A percentile compares a stretch with the other conserved stretches of the same genome.
These are phyloP conservation scores for Acacia acuminata DNA, from an alignment of 306 rosid species.

Conservation along the genomic window DNA sequence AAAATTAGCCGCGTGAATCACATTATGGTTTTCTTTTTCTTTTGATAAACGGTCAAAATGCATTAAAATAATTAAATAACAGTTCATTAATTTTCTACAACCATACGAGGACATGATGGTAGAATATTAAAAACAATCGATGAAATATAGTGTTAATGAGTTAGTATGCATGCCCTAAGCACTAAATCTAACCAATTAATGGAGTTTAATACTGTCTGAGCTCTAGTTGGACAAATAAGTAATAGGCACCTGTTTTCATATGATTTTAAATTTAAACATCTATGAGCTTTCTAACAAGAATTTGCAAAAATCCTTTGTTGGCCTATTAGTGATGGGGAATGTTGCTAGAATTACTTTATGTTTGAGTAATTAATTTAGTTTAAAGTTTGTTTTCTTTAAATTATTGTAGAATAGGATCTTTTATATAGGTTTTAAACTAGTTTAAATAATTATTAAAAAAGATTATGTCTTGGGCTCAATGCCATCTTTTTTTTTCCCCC, in stretches of 20 bases:
- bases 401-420: not conserved
- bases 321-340: not conserved
- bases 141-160: not conserved
- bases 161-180: not conserved
- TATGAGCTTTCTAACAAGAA: slow-evolving; percentile 10
- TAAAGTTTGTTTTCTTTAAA: not conserved
- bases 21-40: too few species aligned
- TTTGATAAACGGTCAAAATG: too few species aligned
- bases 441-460: not conserved
- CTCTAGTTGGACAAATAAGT: not conserved
- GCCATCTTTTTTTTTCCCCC: not conserved
- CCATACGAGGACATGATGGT: too few species aligned
- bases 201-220: not conserved
- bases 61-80: too few species aligned
- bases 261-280: slow-evolving; percentile 4
- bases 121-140: too few species aligned
- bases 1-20: too few species aligned
- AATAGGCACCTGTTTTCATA: slow-evolving; percentile 15
- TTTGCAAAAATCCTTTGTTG: not conserved
- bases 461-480: not conserved
- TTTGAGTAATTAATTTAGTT: not conserved
- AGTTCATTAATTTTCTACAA: too few species aligned
- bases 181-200: not conserved
- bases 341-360: not conserved
- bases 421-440: not conserved